phyloP scores from a whole-genome alignment of 2,329 filamentous ascomycete genomes.

The Arthroderma sp. region DNA sequence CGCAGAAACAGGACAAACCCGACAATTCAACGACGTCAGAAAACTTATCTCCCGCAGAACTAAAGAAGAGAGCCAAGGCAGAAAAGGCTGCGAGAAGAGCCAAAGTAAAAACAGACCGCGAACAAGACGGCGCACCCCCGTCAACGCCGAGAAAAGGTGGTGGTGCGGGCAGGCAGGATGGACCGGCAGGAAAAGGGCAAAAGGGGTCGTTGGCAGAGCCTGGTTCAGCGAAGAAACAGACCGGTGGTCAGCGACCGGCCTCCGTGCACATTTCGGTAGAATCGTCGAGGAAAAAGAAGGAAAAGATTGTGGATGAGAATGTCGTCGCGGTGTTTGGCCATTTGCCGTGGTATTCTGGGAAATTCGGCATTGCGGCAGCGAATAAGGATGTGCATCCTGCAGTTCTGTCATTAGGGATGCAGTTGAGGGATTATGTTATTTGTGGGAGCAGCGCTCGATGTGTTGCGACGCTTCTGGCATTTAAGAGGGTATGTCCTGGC shows the following conservation, averaged over 20 bases:
- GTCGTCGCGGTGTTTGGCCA: conserved; percentile 69
- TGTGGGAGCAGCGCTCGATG: conserved; percentile 81
- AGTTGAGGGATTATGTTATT: conserved; percentile 78
- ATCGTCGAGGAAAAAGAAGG: conserved; percentile 39
- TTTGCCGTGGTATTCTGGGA: conserved; percentile 63
- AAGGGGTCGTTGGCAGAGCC: conserved; percentile 8
- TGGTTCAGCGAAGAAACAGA: not conserved
- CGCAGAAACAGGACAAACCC: not conserved
- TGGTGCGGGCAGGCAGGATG: conserved; percentile 16
- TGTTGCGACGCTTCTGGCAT: conserved; percentile 74
- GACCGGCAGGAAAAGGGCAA: conserved; percentile 17
- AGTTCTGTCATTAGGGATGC: conserved; percentile 71
- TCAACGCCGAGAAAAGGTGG: conserved; percentile 18
- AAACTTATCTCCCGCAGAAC: conserved; percentile 45
- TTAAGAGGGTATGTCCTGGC: conserved; percentile 56
- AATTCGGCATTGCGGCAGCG: conserved; percentile 46
- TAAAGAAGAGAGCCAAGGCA: conserved; percentile 81
- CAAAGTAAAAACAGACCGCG: conserved; percentile 46
- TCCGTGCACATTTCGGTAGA: conserved; percentile 24
- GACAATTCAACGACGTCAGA: conserved; percentile 14
- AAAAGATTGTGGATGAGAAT: conserved; percentile 42
- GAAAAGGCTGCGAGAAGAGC: conserved; percentile 82
- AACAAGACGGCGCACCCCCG: conserved; percentile 8
- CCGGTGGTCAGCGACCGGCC: conserved; percentile 22
- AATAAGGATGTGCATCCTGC: conserved; percentile 70